Evolutionary conservation across 257 asterid species (phyloP).

Genomic region (Ilex aquifolium): DNA sequence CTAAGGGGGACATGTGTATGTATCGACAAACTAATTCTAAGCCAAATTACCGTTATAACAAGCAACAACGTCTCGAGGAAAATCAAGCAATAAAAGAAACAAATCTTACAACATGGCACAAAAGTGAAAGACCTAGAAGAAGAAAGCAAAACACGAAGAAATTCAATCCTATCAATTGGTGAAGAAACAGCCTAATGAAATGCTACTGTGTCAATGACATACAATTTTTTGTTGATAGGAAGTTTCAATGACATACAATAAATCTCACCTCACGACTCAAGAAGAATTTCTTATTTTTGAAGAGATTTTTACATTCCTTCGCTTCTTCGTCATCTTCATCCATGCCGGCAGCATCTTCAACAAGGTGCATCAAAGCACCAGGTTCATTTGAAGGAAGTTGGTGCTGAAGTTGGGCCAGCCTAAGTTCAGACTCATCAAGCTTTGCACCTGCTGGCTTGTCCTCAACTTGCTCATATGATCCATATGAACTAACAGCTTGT

Average conservation of each 20-base stretch:
- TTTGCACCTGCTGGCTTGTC: constrained; percentile 25
- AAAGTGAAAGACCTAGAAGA: too few species aligned
- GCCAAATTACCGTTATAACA: too few species aligned
- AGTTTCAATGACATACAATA: background rate
- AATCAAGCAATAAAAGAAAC: background rate
- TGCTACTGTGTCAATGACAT: too few species aligned
- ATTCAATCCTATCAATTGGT: too few species aligned
- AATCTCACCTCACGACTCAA: constrained; percentile 84
- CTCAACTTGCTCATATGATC: constrained; percentile 28
- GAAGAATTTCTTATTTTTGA: constrained; percentile 68
- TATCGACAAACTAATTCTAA: too few species aligned
- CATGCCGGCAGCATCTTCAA: constrained; percentile 42
- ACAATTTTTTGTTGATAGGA: background rate
- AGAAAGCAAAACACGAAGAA: too few species aligned
- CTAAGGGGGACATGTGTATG: too few species aligned
- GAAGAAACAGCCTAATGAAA: too few species aligned
- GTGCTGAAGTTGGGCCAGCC: constrained; percentile 91
- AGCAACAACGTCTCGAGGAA: too few species aligned
- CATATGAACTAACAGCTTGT: constrained; percentile 27
- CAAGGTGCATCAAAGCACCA: constrained; percentile 81
- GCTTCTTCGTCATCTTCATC: constrained; percentile 81
- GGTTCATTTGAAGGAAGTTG: constrained; percentile 87
- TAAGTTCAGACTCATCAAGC: constrained; percentile 62
- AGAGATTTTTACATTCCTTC: constrained; percentile 60
- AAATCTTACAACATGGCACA: background rate